These are phyloP conservation scores for Murraya paniculata DNA, from an alignment of 345 rosid genomes.

Conservation along the genomic window DNA sequence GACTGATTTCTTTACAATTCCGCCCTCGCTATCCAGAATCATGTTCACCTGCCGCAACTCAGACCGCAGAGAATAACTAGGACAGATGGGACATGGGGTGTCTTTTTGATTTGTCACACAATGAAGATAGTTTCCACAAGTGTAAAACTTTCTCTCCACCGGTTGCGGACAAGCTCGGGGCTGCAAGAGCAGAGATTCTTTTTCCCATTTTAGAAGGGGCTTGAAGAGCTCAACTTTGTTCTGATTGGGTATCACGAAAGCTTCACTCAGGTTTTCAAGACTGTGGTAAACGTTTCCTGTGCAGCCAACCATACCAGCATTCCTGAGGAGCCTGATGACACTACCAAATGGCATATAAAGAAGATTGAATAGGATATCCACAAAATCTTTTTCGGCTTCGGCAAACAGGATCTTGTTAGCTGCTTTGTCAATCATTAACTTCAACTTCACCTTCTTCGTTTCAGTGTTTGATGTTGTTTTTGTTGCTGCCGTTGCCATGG, in stretches of 20 bases:
- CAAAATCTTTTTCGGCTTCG: conserved; percentile 17
- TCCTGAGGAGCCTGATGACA: not conserved
- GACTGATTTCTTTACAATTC: conserved; percentile 9
- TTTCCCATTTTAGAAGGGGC: not conserved
- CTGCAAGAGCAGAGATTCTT: not conserved
- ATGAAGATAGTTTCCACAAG: accelerated
- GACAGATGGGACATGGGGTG: not conserved
- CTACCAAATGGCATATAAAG: conserved; percentile 24
- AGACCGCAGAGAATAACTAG: accelerated
- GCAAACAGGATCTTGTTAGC: conserved; percentile 12
- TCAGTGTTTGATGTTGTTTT: too few species aligned
- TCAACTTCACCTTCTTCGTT: not conserved
- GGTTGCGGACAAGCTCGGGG: not conserved
- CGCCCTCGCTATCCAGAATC: not conserved
- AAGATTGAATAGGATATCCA: conserved; percentile 20
- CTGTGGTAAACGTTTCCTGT: not conserved
- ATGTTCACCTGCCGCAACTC: not conserved
- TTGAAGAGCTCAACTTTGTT: conserved; percentile 7
- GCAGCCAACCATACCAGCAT: conserved; percentile 16
- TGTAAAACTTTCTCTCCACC: not conserved
- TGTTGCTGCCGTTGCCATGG: too few species aligned
- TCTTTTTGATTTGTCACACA: not conserved
- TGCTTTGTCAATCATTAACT: conserved; percentile 9
- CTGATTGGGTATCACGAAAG: not conserved
- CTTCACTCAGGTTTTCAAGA: not conserved